phyloP scores from a whole-genome alignment of 1,139 yeast species.

The Petasospora fabianii region DNA sequence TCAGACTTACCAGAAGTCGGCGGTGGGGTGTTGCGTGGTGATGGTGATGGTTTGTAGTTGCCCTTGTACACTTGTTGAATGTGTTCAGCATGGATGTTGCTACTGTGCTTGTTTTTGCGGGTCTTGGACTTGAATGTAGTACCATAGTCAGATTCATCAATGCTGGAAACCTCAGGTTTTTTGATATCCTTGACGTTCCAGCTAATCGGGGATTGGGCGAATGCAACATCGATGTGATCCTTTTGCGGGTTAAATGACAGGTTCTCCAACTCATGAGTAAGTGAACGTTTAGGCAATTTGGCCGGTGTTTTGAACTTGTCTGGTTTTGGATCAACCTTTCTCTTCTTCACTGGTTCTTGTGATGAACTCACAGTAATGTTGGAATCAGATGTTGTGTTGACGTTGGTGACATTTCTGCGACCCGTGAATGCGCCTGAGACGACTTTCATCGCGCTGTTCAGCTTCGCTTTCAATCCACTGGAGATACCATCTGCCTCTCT shows the following conservation, averaged over 20 bases:
- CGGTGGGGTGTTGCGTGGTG: constrained; percentile 12
- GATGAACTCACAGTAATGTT: too few species aligned
- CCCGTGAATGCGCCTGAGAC: neutral
- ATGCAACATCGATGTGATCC: constrained; percentile 17
- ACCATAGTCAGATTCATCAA: constrained; percentile 23
- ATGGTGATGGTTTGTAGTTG: constrained; percentile 30
- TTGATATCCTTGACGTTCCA: neutral
- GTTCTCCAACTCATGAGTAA: constrained; percentile 12
- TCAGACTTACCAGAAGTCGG: too few species aligned
- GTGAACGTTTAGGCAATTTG: constrained; percentile 4
- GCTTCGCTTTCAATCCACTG: neutral
- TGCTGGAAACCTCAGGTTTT: neutral
- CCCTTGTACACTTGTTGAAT: constrained; percentile 34
- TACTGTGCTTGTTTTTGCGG: constrained; percentile 14
- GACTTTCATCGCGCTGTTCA: neutral
- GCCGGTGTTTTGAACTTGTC: constrained; percentile 10
- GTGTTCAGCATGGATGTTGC: constrained; percentile 30
- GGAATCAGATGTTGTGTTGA: too few species aligned
- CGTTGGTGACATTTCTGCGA: too few species aligned
- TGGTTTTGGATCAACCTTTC: constrained; percentile 1
- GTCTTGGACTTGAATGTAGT: constrained; percentile 21
- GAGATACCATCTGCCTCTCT: constrained; percentile 7
- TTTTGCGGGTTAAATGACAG: constrained; percentile 15
- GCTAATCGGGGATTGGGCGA: constrained; percentile 13
- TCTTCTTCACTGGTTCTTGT: neutral